Evolutionary conservation across 2,329 filamentous ascomycete species (phyloP).

Genomic region (Ophiostoma australiae): DNA sequence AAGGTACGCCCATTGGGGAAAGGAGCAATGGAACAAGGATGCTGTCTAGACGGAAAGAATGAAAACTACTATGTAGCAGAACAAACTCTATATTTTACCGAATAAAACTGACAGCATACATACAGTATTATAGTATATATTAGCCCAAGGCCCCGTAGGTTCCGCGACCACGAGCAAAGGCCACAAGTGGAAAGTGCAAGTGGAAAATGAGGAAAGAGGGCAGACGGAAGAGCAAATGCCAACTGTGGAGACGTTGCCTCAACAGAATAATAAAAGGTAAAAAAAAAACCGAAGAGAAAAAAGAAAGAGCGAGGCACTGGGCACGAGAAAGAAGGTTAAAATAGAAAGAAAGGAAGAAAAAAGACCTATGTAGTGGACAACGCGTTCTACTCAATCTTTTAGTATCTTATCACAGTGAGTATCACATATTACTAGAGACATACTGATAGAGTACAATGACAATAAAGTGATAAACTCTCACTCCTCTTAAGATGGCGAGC

Average conservation of each 20-base stretch:
- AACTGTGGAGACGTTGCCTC: not conserved
- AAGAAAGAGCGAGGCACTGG: not conserved
- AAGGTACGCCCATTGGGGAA: not conserved
- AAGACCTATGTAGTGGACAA: not conserved
- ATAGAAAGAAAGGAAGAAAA: not conserved
- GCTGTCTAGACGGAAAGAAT: not conserved
- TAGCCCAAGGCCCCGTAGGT: not conserved
- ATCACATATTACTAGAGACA: not conserved
- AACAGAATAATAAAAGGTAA: not conserved
- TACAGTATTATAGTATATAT: too few relatives aligned
- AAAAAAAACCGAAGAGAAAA: not conserved
- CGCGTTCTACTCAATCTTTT: not conserved
- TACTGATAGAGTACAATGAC: not conserved
- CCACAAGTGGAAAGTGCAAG: not conserved
- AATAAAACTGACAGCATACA: not conserved
- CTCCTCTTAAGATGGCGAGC: not conserved
- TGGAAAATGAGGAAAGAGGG: not conserved
- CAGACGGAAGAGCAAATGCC: not conserved
- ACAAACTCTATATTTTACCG: not conserved
- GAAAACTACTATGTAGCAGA: not conserved
- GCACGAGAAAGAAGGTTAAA: conserved; percentile 2
- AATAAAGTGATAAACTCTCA: too few relatives aligned
- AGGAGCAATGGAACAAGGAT: not conserved
- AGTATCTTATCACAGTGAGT: not conserved
- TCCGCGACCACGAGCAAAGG: not conserved